These are phyloP conservation scores for Brassica rapa DNA, from an alignment of 345 rosid genomes.

Conservation along the genomic window DNA sequence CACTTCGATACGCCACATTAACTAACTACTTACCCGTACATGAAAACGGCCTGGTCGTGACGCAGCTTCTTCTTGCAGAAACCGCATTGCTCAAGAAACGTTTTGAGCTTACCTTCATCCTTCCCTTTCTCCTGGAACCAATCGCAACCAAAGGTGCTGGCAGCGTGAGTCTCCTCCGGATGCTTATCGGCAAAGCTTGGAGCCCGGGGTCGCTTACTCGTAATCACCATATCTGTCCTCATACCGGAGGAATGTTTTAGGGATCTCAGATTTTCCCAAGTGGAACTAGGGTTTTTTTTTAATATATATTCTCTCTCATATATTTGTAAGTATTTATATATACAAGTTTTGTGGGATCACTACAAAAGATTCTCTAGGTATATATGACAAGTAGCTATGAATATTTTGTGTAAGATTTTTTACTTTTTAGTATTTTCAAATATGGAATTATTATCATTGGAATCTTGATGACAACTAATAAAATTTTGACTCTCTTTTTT, in stretches of 20 bases:
- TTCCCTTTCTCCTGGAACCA: background rate
- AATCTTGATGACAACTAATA: background rate
- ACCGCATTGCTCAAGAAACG: constrained; percentile 10
- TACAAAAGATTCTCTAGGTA: background rate
- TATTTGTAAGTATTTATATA: background rate
- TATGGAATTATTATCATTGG: background rate
- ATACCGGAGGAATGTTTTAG: background rate
- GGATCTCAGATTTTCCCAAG: background rate
- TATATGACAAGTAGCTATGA: background rate
- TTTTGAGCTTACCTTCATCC: background rate
- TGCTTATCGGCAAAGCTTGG: constrained; percentile 10
- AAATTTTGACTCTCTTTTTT: background rate
- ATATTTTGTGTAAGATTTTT: background rate
- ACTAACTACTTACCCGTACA: constrained; percentile 32
- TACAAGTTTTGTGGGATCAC: background rate
- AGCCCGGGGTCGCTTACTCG: constrained; percentile 22
- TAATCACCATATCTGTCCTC: background rate
- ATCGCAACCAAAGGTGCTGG: background rate
- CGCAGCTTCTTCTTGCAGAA: constrained; percentile 18
- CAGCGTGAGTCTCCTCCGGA: background rate
- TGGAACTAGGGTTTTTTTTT: background rate
- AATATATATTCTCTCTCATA: background rate
- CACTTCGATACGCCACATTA: background rate
- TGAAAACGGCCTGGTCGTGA: constrained; percentile 16
- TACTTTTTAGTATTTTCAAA: background rate